Conservation (phyloP, 2,329 filamentous ascomycete species). For the Fusarium begoniae region DNA sequence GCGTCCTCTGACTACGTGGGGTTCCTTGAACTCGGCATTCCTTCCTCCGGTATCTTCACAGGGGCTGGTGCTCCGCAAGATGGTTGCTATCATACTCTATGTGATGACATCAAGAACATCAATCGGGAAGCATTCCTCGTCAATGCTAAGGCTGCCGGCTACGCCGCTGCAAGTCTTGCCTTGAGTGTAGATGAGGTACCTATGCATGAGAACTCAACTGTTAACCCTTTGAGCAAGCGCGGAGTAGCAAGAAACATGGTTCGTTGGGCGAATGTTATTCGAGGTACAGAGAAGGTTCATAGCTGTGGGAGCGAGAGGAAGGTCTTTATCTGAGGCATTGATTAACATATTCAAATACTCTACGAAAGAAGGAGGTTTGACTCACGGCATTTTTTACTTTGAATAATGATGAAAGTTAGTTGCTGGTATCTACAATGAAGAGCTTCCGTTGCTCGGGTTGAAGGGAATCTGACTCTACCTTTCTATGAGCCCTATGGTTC, state of each 20-base stretch:
- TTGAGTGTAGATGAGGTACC: conserved; percentile 46
- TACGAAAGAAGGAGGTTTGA: not conserved
- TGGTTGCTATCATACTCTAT: conserved; percentile 50
- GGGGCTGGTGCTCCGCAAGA: conserved; percentile 48
- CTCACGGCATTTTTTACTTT: not conserved
- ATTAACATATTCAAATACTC: too few species aligned
- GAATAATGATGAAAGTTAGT: too few species aligned
- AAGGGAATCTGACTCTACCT: not conserved
- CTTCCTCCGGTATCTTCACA: conserved; percentile 51
- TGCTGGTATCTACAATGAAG: too few species aligned
- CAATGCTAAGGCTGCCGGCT: conserved; percentile 57
- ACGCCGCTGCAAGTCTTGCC: conserved; percentile 56
- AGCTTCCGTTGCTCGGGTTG: not conserved
- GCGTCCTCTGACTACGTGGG: conserved; percentile 51
- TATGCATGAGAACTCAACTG: conserved; percentile 1
- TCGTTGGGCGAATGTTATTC: conserved; percentile 11
- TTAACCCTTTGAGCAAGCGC: conserved; percentile 9
- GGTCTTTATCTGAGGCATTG: not conserved
- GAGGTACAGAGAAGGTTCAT: conserved; percentile 19
- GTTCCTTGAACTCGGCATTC: conserved; percentile 51
- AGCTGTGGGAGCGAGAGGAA: conserved; percentile 14
- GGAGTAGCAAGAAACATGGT: conserved; percentile 9
- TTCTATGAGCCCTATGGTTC: not conserved
- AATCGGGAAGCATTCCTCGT: conserved; percentile 49
- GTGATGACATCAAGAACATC: conserved; percentile 52